Conservation (phyloP, 2,329 filamentous ascomycete species). For the Malbranchea cinnamomea region DNA sequence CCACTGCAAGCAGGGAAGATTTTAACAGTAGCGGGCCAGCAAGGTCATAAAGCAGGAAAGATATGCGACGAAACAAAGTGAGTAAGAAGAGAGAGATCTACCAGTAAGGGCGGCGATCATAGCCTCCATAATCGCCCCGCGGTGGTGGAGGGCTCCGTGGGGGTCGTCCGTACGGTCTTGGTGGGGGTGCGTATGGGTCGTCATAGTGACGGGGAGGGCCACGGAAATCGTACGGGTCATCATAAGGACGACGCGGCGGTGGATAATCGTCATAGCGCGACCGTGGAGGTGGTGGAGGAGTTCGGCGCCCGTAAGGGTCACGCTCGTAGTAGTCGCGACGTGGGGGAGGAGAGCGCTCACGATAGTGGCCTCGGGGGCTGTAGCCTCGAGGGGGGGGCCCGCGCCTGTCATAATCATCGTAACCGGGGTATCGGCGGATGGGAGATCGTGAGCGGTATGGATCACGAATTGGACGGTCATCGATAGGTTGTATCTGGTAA, state of each 20-base stretch:
- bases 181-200: slow-evolving; percentile 41
- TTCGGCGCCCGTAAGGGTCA: slow-evolving; percentile 59
- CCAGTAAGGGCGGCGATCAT: slow-evolving; percentile 32
- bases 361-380: slow-evolving; percentile 72
- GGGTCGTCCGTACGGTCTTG: slow-evolving; percentile 36
- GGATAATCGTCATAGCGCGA: slow-evolving; percentile 54
- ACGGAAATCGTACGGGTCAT: slow-evolving; percentile 44
- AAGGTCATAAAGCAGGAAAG: slow-evolving; percentile 7
- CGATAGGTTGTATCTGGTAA: no score
- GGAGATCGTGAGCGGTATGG: slow-evolving; percentile 69
- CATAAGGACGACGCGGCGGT: slow-evolving; percentile 40
- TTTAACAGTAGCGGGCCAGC: slow-evolving; percentile 2
- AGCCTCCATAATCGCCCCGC: slow-evolving; percentile 25
- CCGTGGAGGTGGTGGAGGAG: slow-evolving; percentile 58
- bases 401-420: slow-evolving; percentile 73
- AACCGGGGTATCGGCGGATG: slow-evolving; percentile 50
- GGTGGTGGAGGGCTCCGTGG: slow-evolving; percentile 26
- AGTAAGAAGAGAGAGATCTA: slow-evolving; percentile 17
- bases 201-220: slow-evolving; percentile 40
- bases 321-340: slow-evolving; percentile 80
- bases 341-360: slow-evolving; percentile 65
- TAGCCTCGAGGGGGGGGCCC: slow-evolving; percentile 66
- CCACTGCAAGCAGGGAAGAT: slow-evolving; percentile 4
- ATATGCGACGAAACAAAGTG: no score
- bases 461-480: slow-evolving; percentile 56